Percentiles rank a stretch among this genome's conserved stretches.
Evolutionary conservation across 164 flowering plant species (phyloP).

Genomic region (Magnolia officinalis): DNA sequence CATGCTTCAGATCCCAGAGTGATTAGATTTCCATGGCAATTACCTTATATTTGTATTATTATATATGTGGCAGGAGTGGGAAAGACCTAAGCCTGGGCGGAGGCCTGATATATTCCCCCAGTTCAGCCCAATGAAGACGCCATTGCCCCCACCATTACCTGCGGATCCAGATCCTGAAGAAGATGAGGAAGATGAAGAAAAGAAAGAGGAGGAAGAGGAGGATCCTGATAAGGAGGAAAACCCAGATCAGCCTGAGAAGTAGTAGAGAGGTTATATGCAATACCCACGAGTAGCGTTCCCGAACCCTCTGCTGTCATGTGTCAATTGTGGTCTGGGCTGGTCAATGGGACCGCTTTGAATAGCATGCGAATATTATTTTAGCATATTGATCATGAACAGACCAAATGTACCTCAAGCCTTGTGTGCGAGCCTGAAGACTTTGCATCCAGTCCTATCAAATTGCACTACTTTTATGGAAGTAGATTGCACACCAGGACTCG

Average conservation of each 20-base stretch:
- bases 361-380: neutral
- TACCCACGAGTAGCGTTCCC: neutral
- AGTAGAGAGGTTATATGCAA: neutral
- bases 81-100: conserved; percentile 63
- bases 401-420: neutral
- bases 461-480: neutral
- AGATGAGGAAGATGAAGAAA: conserved; percentile 61
- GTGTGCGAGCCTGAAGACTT: neutral
- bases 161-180: conserved; percentile 73
- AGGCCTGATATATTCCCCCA: conserved; percentile 77
- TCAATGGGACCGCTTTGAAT: neutral
- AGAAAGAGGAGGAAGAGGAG: conserved; percentile 46
- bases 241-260: conserved; percentile 34
- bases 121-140: conserved; percentile 80
- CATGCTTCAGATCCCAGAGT: neutral
- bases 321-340: neutral
- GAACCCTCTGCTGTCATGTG: neutral
- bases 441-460: neutral
- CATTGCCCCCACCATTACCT: conserved; percentile 74
- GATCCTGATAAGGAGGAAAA: conserved; percentile 43
- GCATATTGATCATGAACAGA: neutral
- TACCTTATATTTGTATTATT: neutral
- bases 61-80: conserved; percentile 62
- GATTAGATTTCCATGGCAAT: neutral
- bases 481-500: no score